phyloP scores from a whole-genome alignment of 2,329 filamentous ascomycete species.

The Trichoderma arundinaceum region DNA sequence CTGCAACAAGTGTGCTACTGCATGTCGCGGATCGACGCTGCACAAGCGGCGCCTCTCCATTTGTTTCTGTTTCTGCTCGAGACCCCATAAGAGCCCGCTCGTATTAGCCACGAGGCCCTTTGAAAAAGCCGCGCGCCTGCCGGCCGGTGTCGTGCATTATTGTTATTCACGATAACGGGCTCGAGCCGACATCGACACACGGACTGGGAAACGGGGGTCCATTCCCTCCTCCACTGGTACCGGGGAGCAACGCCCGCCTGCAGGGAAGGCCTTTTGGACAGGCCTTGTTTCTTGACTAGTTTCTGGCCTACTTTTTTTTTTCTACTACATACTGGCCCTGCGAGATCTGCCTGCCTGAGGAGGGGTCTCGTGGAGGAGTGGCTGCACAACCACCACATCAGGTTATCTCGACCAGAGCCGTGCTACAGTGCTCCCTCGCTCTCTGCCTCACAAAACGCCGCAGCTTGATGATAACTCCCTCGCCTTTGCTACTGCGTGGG shows the following conservation, averaged over 20 bases:
- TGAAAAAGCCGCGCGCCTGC: slow-evolving; percentile 30
- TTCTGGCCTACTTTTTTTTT: slow-evolving; percentile 20
- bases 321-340: slow-evolving; percentile 7
- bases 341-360: slow-evolving; percentile 21
- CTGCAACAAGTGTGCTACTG: slow-evolving; percentile 31
- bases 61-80: slow-evolving; percentile 29
- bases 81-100: slow-evolving; percentile 25
- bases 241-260: slow-evolving; percentile 17
- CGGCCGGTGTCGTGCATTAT: slow-evolving; percentile 22
- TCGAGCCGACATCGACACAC: slow-evolving; percentile 15
- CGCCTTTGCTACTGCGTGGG: background rate
- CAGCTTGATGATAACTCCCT: slow-evolving; percentile 3
- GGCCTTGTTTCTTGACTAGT: slow-evolving; percentile 18
- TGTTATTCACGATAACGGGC: slow-evolving; percentile 23
- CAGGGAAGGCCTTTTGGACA: slow-evolving; percentile 9
- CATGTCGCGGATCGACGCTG: slow-evolving; percentile 36
- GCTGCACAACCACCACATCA: slow-evolving; percentile 29
- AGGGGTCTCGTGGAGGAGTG: slow-evolving; percentile 24
- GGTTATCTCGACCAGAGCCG: slow-evolving; percentile 26
- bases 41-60: slow-evolving; percentile 33
- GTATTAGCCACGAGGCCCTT: slow-evolving; percentile 22
- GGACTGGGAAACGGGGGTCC: slow-evolving; percentile 10
- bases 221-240: slow-evolving; percentile 19
- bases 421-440: slow-evolving; percentile 20
- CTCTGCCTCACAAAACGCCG: slow-evolving; percentile 3